Evolutionary conservation across 176 grass and related monocot species (phyloP), one percentile per base, ranked within the genome.

Genomic region (Saccharum spontaneum): DNA sequence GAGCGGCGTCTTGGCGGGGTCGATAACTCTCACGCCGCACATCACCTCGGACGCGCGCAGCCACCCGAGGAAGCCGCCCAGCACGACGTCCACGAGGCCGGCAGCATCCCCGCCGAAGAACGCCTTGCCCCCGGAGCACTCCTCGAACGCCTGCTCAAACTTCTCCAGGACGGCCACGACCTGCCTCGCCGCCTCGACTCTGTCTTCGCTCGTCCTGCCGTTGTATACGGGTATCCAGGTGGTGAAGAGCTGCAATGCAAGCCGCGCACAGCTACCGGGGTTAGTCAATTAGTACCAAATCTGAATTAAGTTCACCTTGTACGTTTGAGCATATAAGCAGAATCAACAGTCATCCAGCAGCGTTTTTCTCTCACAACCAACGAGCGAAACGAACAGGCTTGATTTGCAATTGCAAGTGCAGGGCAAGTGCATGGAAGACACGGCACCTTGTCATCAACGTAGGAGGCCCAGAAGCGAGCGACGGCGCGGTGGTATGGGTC

Each of bases 361-460:
- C 1, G 28, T 28, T 28, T 28, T 28, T 28, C 28, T 28, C 28
- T 28, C 1, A 28, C 1, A 28, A 28, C 28, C 28, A 28, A 28
- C 28, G 28, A 28, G 1, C 28, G 28, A 28, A 28, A 28, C 1
- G 28, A 28, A 28, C 28, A 28, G 0, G 28, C 28, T 28, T 14
- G 61, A 28, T 63, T 5, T 63, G 61, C 24, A n/a, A 9, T 22
- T 22, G 17, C 50, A 5, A 16, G 16, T 18, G 5, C 43, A 13
- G 43, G 10, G 12, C 12, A 24, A 23, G 57, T 10, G 57, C 22
- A 8, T 10, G 57, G 55, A 23, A 10, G 59, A 13, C 11, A 31
- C 30, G 13, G 7, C 50, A 92, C 92, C 79, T 95, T 95, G 65
- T 86, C 85, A 22, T 95, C 85, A 11, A 87, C 82, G 80, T 77